These are phyloP conservation scores for Penicillium sp. DNA, from an alignment of 2,329 filamentous ascomycete species.

Conservation along the genomic window DNA sequence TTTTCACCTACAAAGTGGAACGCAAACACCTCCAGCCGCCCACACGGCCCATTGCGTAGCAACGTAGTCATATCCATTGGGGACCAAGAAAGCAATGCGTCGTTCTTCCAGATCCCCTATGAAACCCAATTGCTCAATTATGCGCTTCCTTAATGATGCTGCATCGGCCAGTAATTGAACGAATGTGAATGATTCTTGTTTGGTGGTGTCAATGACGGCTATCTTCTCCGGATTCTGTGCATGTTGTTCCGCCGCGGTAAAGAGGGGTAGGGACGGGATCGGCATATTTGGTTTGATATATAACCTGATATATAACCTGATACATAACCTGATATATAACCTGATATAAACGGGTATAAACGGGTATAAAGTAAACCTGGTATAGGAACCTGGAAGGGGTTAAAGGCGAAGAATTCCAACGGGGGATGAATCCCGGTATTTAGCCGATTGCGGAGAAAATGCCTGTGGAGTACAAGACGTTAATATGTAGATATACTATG, in stretches of 20 bases:
- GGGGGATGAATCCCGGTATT: neutral
- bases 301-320: neutral
- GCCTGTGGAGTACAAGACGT: too few relatives aligned
- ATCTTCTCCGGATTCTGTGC: constrained; percentile 35
- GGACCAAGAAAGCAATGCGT: constrained; percentile 40
- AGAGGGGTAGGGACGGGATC: constrained; percentile 41
- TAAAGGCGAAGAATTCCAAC: neutral
- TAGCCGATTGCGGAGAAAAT: constrained; percentile 6
- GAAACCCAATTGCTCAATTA: constrained; percentile 33
- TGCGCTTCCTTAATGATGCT: constrained; percentile 34
- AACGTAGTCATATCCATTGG: constrained; percentile 45
- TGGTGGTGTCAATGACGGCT: constrained; percentile 41
- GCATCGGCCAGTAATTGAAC: constrained; percentile 42
- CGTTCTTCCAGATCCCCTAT: constrained; percentile 36
- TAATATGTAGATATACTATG: too few relatives aligned
- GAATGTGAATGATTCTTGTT: constrained; percentile 41
- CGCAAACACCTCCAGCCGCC: constrained; percentile 45
- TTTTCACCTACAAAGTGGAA: constrained; percentile 42
- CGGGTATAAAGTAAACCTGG: too few relatives aligned
- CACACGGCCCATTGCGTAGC: constrained; percentile 45
- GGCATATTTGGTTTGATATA: constrained; percentile 15
- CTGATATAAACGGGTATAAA: too few relatives aligned
- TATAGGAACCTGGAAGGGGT: neutral
- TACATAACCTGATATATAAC: neutral
- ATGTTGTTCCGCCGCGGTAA: constrained; percentile 38